Percentiles rank a stretch among this genome's conserved stretches.
Evolutionary conservation across 352 stramenopile species (phyloP).

Genomic region (Pythium phragmiticola): DNA sequence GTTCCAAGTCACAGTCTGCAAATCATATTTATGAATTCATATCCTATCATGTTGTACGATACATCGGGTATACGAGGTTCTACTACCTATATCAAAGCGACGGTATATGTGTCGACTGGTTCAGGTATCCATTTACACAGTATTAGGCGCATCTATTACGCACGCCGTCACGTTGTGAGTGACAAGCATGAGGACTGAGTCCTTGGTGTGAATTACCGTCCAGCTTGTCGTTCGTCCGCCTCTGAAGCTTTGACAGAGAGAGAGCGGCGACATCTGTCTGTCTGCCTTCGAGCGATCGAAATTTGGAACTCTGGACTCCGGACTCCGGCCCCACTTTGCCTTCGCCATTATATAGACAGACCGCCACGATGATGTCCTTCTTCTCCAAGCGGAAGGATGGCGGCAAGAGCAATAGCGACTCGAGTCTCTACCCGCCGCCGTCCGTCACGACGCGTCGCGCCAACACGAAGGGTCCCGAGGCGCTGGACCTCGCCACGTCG

Average conservation of each 20-base stretch:
- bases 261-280: conserved; percentile 4
- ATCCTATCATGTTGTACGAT: not conserved
- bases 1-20: not conserved
- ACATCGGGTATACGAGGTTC: not conserved
- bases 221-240: not conserved
- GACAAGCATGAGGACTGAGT: not conserved
- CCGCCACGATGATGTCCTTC: conserved; percentile 21
- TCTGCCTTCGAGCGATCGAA: not conserved
- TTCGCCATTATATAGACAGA: not conserved
- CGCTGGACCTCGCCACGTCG: conserved; percentile 13
- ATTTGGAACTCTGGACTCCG: too few relatives aligned
- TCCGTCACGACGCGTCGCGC: conserved; percentile 4
- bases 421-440: conserved; percentile 22
- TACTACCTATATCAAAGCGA: not conserved
- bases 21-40: not conserved
- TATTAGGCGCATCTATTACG: conserved; percentile 4
- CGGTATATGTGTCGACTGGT: conserved; percentile 8
- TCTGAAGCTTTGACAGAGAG: conserved; percentile 2
- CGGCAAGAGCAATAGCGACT: conserved; percentile 28
- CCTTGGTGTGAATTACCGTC: too few relatives aligned
- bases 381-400: conserved; percentile 27
- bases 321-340: not conserved
- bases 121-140: not conserved
- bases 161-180: conserved; percentile 9
- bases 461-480: conserved; percentile 3